Evolutionary conservation across 306 rosid species (phyloP), one percentile per base, ranked within the genome.

Genomic region (Cucumis sativus): DNA sequence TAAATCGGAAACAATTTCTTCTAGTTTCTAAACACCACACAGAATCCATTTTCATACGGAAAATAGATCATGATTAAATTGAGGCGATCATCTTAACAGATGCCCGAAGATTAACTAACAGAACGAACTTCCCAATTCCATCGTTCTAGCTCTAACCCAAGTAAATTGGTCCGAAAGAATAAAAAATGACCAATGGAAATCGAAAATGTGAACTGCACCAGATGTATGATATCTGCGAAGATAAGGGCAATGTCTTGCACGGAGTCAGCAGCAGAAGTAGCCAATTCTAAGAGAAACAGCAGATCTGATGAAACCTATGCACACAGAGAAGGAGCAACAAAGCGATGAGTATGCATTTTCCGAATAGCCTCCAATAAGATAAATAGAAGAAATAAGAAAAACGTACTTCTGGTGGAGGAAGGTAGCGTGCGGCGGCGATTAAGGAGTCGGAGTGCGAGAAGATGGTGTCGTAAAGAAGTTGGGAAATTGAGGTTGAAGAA

Each of bases 241-340:
- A 88, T 67, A 45, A 78, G 75, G 9, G 71, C 80, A 79, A 62
- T 59, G 20, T 85, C 86, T 13, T 73, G 86, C 37, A 71, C 79
- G 10, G 80, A 69, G 2, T 82, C 57, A 62, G 80, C 66, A 77
- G 37, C 71, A 25, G 82, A 37, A 49, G 82, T 75, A 70, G 88
- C 81, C 80, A 93, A 54, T 56, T 90, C 96, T 83, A 88, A 62
- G 64, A 92, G 21, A 77, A 94, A 92, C 78, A 89, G 55, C 79
- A 92, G 76, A 82, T 94, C 95, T 52, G 98, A 94, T 37, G 92
- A 83, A 75, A 91, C 92, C 93, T 93, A 37, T 10, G 7, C 21
- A 40, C 62, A 25, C 56, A 35, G 41, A 21, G 67, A 18, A 43
- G 77, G 49, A 69, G 60, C 12, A 21, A 37, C 11, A n/a, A 71